Evolutionary conservation across 306 rosid genomes (phyloP).

Genomic region (Aeschynomene evenia): DNA sequence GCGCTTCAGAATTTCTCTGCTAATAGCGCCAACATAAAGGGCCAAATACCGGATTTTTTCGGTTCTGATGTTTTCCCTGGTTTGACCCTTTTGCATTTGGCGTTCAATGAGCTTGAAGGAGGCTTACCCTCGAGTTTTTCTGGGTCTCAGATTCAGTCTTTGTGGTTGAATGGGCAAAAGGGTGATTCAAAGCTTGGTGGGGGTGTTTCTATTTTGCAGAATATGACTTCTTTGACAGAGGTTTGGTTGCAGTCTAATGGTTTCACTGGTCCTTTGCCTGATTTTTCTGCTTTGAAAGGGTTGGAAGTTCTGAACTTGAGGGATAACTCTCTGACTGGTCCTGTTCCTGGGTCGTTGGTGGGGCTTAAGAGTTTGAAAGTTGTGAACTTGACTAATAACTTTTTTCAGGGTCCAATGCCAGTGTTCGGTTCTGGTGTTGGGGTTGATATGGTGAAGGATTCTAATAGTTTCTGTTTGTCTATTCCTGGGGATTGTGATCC

Average conservation of each 20-base stretch:
- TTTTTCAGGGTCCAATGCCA: slow-evolving; percentile 57
- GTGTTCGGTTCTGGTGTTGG: slow-evolving; percentile 24
- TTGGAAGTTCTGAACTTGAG: slow-evolving; percentile 55
- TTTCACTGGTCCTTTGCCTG: slow-evolving; percentile 59
- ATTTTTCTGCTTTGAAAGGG: slow-evolving; percentile 44
- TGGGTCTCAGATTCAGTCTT: slow-evolving; percentile 47
- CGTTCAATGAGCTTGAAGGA: slow-evolving; percentile 54
- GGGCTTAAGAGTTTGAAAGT: slow-evolving; percentile 39
- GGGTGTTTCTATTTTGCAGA: slow-evolving; percentile 43
- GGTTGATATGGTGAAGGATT: slow-evolving; percentile 31
- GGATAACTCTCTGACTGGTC: slow-evolving; percentile 63
- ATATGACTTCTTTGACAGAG: slow-evolving; percentile 55
- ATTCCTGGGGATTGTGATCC: slow-evolving; percentile 50
- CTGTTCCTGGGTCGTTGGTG: slow-evolving; percentile 48
- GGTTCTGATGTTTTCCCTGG: slow-evolving; percentile 35
- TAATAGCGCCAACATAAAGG: slow-evolving; percentile 50
- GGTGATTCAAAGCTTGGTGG: slow-evolving; percentile 49
- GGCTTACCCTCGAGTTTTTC: slow-evolving; percentile 46
- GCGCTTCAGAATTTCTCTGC: slow-evolving; percentile 60
- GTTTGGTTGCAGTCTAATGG: slow-evolving; percentile 61
- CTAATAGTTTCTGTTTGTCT: slow-evolving; percentile 53
- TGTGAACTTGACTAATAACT: slow-evolving; percentile 64
- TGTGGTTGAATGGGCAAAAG: slow-evolving; percentile 70
- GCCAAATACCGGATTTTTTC: slow-evolving; percentile 49
- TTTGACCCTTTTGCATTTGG: slow-evolving; percentile 50